Percentiles rank a stretch among this genome's conserved stretches.
These are phyloP conservation scores for Staphylotrichum tortipilum DNA, from an alignment of 495 filamentous ascomycete genomes.

Conservation along the genomic window DNA sequence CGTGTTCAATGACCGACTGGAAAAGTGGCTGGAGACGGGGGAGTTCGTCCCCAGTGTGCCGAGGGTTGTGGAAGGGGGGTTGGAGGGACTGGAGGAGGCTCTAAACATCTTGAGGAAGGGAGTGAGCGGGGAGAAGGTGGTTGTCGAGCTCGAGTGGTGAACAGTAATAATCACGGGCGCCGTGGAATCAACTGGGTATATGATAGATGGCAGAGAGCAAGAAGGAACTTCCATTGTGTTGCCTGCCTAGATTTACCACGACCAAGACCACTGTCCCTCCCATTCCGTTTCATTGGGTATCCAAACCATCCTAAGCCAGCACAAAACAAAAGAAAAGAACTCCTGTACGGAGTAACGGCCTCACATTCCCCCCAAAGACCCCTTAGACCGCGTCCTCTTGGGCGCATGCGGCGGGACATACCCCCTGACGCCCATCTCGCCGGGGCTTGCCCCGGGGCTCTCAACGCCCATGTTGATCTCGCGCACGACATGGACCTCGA, in stretches of 20 bases:
- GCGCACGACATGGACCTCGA: constrained; percentile 5
- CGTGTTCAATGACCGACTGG: constrained; percentile 11
- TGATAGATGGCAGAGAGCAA: not conserved
- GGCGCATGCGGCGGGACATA: not conserved
- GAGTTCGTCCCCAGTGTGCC: constrained; percentile 7
- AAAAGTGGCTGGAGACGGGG: constrained; percentile 10
- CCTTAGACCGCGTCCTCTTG: not conserved
- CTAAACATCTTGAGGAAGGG: constrained; percentile 22
- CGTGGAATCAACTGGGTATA: not conserved
- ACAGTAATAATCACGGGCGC: not conserved
- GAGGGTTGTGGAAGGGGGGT: constrained; percentile 19
- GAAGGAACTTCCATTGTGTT: too few species aligned
- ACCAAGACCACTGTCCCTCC: too few species aligned
- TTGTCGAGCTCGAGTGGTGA: constrained; percentile 17
- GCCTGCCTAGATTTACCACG: too few species aligned
- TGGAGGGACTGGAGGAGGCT: constrained; percentile 20
- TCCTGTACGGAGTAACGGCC: too few species aligned
- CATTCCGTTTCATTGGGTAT: too few species aligned
- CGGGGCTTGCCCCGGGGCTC: too few species aligned
- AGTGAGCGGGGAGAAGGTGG: constrained; percentile 30
- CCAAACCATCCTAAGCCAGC: too few species aligned
- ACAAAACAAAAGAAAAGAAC: too few species aligned
- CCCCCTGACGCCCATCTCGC: not conserved
- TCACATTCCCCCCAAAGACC: too few species aligned
- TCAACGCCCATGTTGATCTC: not conserved